phyloP scores from a whole-genome alignment of 1,284 basidiomycete species.

The Singerocomus inundabilis region DNA sequence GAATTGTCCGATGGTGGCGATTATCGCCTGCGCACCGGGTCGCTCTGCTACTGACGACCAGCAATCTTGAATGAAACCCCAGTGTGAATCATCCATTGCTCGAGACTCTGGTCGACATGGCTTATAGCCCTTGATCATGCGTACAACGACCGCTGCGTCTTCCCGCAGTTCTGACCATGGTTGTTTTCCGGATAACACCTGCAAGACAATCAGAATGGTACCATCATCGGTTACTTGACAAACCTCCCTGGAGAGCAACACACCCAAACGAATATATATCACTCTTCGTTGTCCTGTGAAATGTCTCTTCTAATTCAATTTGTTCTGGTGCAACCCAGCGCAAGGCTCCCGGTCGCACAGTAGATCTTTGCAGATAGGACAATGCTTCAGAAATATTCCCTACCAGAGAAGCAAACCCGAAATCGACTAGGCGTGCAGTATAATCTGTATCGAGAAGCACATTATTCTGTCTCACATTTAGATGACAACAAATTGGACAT shows the following conservation, averaged over 20 bases:
- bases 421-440: conserved; percentile 13
- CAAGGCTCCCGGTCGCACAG: conserved; percentile 11
- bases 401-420: conserved; percentile 8
- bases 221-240: fast-evolving
- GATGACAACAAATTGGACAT: fast-evolving
- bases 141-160: neutral
- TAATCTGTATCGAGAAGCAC: conserved; percentile 16
- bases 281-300: neutral
- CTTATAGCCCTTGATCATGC: neutral
- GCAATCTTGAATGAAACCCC: conserved; percentile 13
- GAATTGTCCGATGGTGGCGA: neutral
- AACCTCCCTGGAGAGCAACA: conserved; percentile 6
- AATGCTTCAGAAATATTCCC: conserved; percentile 11
- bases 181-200: conserved; percentile 9
- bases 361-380: conserved; percentile 15
- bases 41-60: conserved; percentile 7
- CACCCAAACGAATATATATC: conserved; percentile 18
- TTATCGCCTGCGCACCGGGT: neutral
- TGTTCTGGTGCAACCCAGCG: conserved; percentile 18
- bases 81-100: conserved; percentile 4
- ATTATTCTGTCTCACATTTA: conserved; percentile 11
- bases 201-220: neutral
- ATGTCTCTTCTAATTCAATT: neutral
- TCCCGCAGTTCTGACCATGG: conserved; percentile 7
- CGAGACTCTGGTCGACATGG: neutral